phyloP scores from a whole-genome alignment of 495 filamentous ascomycete genomes.

The Massariosphaeria phaeospora region DNA sequence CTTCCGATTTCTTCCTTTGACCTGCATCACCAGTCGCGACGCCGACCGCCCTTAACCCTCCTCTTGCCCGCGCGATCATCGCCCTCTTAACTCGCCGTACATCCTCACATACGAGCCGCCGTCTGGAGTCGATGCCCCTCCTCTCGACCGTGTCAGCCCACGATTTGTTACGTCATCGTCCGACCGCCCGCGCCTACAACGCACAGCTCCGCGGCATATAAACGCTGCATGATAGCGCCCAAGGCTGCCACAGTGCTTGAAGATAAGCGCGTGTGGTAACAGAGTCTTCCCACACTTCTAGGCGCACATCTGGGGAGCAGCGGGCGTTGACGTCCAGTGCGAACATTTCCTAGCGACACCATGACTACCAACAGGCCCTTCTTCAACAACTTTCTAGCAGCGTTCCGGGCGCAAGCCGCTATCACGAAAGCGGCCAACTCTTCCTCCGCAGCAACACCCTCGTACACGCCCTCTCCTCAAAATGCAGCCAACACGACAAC shows the following conservation, averaged over 20 bases:
- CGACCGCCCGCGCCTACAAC: neutral
- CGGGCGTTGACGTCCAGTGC: too few relatives aligned
- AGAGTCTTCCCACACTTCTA: too few relatives aligned
- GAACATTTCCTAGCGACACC: slow-evolving; percentile 1
- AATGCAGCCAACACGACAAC: slow-evolving; percentile 21
- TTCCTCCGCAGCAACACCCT: slow-evolving; percentile 36
- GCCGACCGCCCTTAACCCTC: slow-evolving; percentile 14
- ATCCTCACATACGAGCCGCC: slow-evolving; percentile 7
- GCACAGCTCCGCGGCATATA: neutral
- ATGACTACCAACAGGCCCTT: slow-evolving; percentile 79
- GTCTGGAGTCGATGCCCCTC: slow-evolving; percentile 3
- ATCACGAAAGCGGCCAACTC: slow-evolving; percentile 43
- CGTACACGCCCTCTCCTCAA: slow-evolving; percentile 38
- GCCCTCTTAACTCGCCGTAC: too few relatives aligned
- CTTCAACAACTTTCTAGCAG: slow-evolving; percentile 79
- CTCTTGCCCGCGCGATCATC: too few relatives aligned
- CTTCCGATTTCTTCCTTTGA: slow-evolving; percentile 30
- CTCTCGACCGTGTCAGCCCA: neutral
- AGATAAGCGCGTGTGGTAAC: too few relatives aligned
- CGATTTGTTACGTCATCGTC: neutral
- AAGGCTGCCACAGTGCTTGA: neutral
- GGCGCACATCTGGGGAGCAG: too few relatives aligned
- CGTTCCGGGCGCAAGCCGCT: slow-evolving; percentile 59
- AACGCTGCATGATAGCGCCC: slow-evolving; percentile 14
- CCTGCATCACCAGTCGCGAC: neutral